Base-by-base conservation (phyloP, 176 grass and related monocot genomes). In the Oryza officinalis region DNA sequence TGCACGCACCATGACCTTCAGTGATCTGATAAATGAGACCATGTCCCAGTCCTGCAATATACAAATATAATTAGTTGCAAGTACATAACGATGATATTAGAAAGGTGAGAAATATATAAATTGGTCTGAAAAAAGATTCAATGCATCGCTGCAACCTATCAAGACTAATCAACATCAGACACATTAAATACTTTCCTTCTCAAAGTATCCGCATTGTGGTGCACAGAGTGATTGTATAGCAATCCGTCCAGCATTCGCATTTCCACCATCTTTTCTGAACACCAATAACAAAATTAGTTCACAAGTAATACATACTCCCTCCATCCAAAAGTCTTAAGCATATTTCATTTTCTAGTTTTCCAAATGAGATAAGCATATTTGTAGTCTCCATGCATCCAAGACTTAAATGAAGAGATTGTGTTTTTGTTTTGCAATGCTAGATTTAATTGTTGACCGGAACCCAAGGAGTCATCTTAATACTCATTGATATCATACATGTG, bases 211-310 rank as follows among this genome's bases (percentile, higher is more conserved):
- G 87, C 93, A 93, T 52, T 93, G 89, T 37, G 96, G 96, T 79
- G 96, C 91, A 90, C 90, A 95, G 1, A 95, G 87, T 22, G 93
- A 98, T 47, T 95, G 93, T 81, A 94, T 94, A 82, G 96, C 91
- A 92, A 98, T 92, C 27, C 91, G 84, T 38, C 93, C 93, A 73
- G 82, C 89, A 85, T 66, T 81, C 40, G 78, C 38, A 89, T 63
- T 86, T 18, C 81, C 75, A 17, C 78, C 87, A 84, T 95, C 87
- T 87, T 95, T 93, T 69, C 96, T 98, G 83, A 72, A 87, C 28
- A 67, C 3, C 50, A 13, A 87, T 71, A 74, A 86, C 10, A 71
- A 41, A 20, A 83, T 18, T 69, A 65, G 9, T 86, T 85, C 8
- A 82, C 8, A 41, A 67, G 9, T 13, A 72, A 76, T 47, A 78